These are phyloP conservation scores for Ogataea trehaloabstinens DNA, from an alignment of 805 yeast genomes.

Conservation along the genomic window DNA sequence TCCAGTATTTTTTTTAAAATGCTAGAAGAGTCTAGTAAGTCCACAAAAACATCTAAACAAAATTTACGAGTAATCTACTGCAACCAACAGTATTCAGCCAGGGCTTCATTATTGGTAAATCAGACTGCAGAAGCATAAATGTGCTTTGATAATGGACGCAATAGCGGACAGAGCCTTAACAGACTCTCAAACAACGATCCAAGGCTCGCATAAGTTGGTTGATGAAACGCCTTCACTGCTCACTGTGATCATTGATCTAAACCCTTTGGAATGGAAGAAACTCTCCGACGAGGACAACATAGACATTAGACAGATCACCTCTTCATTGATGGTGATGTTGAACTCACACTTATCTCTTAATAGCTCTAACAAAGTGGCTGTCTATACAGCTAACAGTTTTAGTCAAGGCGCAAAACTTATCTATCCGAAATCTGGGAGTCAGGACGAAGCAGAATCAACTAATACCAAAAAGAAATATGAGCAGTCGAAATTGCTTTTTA, in stretches of 20 bases:
- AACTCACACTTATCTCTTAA: constrained; percentile 88
- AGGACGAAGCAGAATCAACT: constrained; percentile 6
- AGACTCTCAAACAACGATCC: constrained; percentile 19
- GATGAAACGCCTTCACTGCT: constrained; percentile 79
- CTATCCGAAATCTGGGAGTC: constrained; percentile 49
- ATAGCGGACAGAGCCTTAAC: constrained; percentile 58
- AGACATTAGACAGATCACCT: constrained; percentile 57
- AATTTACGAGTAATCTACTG: no score
- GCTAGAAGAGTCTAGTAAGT: constrained; percentile 10
- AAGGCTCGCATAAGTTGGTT: constrained; percentile 22
- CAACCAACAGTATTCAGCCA: no score
- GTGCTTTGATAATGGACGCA: constrained; percentile 68
- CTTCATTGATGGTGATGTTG: constrained; percentile 68
- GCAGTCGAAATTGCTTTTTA: constrained; percentile 32
- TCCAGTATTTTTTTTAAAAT: constrained; percentile 1
- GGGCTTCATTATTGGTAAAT: no score
- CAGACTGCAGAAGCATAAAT: no score
- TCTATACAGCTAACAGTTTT: constrained; percentile 68
- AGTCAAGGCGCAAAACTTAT: constrained; percentile 59
- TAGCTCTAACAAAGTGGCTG: constrained; percentile 79
- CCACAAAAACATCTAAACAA: constrained; percentile 3
- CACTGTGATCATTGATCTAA: constrained; percentile 73
- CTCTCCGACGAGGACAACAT: constrained; percentile 38
- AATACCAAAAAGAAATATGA: constrained; percentile 5
- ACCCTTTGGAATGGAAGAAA: constrained; percentile 66